Conservation (phyloP, 2,329 filamentous ascomycete genomes). For the Pestalotiopsis sp. region DNA sequence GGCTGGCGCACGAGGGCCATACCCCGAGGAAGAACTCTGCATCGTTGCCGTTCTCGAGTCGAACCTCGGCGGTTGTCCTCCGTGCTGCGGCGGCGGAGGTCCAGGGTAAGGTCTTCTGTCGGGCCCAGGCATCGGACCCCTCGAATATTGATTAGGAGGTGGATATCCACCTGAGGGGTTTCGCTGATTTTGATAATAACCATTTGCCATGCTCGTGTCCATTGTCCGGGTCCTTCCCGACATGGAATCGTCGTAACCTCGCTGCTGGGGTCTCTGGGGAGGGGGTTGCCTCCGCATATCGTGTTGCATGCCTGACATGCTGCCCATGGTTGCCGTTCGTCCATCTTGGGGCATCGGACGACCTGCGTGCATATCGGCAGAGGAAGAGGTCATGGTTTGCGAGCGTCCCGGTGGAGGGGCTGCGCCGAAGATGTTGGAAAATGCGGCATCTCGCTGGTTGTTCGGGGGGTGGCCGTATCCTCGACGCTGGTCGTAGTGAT, state of each 20-base stretch:
- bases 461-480: slow-evolving; percentile 53
- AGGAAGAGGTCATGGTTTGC: slow-evolving; percentile 90
- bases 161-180: slow-evolving; percentile 53
- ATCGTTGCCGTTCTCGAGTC: slow-evolving; percentile 59
- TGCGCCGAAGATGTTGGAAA: slow-evolving; percentile 92
- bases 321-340: slow-evolving; percentile 78
- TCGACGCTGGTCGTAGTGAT: slow-evolving; percentile 56
- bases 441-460: slow-evolving; percentile 88
- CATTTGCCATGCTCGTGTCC: slow-evolving; percentile 48
- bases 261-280: slow-evolving; percentile 41
- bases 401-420: slow-evolving; percentile 85
- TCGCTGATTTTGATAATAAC: slow-evolving; percentile 57
- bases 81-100: slow-evolving; percentile 48
- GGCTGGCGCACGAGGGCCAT: slow-evolving; percentile 46
- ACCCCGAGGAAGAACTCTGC: slow-evolving; percentile 37
- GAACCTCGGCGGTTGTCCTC: slow-evolving; percentile 53
- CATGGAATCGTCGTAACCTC: slow-evolving; percentile 39
- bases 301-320: slow-evolving; percentile 35
- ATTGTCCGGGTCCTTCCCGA: slow-evolving; percentile 44
- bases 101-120: slow-evolving; percentile 71
- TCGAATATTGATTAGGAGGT: slow-evolving; percentile 36
- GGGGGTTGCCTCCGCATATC: slow-evolving; percentile 67
- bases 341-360: slow-evolving; percentile 59
- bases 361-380: slow-evolving; percentile 45
- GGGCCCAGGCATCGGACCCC: slow-evolving; percentile 48